Evolutionary conservation across 345 rosid genomes (phyloP), one percentile per base, ranked within the genome.

Genomic region (Euphorbia peplus): DNA sequence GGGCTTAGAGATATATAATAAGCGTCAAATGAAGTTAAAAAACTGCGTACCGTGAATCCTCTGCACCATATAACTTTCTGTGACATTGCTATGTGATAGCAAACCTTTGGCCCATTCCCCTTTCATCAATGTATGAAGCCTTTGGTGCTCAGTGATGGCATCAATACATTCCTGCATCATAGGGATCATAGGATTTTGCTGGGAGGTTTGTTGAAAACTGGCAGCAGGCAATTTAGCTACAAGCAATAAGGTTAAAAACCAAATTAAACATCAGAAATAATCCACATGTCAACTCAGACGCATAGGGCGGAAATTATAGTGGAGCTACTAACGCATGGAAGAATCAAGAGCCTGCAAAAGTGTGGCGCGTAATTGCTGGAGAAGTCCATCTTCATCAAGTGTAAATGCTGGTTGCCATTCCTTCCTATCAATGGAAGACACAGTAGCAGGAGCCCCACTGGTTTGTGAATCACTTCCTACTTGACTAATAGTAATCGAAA

Each of bases 51-150:
- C 96, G 77, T 80, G 83, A 68, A 89, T 87, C 77, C 97, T 87
- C 75, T 81, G 86, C 44, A 89, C 96, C 29, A 88, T 83, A 70
- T 83, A 87, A 70, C 87, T 89, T 64, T 91, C 89, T 51, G 78
- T 86, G 73, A 91, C 77, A 79, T 81, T 87, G 77, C 88, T 82
- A 70, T 89, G 88, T 5, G 95, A 95, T 50, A 95, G 90, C 76
- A 95, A 72, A 68, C 91, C 97, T 77, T 88, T 95, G 64, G 86
- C 88, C 93, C 93, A 89, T 70, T 91, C 97, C 64, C 96, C 97
- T 87, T 88, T 95, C 92, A 91, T 83, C 80, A 95, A 79, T 8
- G 85, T 77, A 37, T 79, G 89, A 73, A 95, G 97, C 85, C 86
- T 89, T 78, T 89, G 97, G 75, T 95, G 99, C 81, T 89, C 96